phyloP scores from a whole-genome alignment of 108 stramenopile species.

The Discostella pseudostelligera region DNA sequence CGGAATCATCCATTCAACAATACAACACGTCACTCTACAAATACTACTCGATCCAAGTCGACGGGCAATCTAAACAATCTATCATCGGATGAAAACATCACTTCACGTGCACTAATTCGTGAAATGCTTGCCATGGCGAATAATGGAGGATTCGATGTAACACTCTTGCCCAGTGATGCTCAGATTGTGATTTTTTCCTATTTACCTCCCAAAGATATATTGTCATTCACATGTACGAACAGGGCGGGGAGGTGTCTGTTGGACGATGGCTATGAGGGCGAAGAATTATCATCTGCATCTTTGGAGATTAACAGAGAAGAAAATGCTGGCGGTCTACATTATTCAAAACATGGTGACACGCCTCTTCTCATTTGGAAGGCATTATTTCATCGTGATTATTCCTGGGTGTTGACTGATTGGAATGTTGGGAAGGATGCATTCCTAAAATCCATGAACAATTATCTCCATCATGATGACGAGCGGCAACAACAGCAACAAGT shows the following conservation, averaged over 20 bases:
- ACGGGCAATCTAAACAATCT: slow-evolving; percentile 22
- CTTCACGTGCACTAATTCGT: slow-evolving; percentile 9
- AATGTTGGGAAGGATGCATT: slow-evolving; percentile 60
- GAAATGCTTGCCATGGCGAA: slow-evolving; percentile 54
- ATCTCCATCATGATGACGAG: slow-evolving; percentile 5
- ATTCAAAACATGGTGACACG: slow-evolving; percentile 13
- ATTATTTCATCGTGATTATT: slow-evolving; percentile 74
- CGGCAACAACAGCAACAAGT: slow-evolving; percentile 4
- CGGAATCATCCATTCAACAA: neutral
- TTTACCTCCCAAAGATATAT: slow-evolving; percentile 68
- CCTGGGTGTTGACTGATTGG: slow-evolving; percentile 69
- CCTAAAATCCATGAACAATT: slow-evolving; percentile 41
- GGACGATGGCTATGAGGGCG: slow-evolving; percentile 14
- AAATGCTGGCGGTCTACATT: slow-evolving; percentile 20
- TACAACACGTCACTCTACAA: neutral
- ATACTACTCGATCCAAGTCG: slow-evolving; percentile 29
- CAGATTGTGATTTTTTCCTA: slow-evolving; percentile 66
- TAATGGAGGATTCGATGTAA: slow-evolving; percentile 42
- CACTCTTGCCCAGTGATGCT: slow-evolving; percentile 57
- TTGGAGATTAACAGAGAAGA: slow-evolving; percentile 30
- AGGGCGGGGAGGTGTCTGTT: slow-evolving; percentile 19
- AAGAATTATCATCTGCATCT: neutral
- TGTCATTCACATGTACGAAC: slow-evolving; percentile 59
- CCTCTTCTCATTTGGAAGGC: slow-evolving; percentile 61
- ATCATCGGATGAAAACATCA: slow-evolving; percentile 8